Base-by-base conservation (phyloP, 192 early-diverging fungal species). In the Linderina pennispora region DNA sequence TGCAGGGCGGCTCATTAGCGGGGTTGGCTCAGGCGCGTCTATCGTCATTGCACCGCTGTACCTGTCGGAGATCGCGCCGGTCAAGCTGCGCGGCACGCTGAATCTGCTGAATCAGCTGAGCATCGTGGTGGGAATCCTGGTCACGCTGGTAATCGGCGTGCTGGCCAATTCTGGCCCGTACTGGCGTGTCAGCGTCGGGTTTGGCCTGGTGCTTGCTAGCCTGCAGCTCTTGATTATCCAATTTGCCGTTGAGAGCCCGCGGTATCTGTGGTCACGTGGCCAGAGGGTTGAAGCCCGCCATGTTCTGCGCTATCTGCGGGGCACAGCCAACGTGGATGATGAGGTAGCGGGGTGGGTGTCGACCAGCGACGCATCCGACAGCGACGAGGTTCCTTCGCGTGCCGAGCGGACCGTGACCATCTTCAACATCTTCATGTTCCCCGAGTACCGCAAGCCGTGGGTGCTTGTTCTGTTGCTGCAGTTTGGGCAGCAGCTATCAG, bases 401-500 rank as follows among this genome's bases (percentile, higher is more conserved):
- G n/a, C n/a, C n/a, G n/a, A n/a, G 11, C 5, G 38, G 21, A 14
- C 21, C 11, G 69, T 73, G 21, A 73, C 62, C 2, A 53, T 73
- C 8, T 62, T 61, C 52, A 63, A 71, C 52, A 58, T 76, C 4
- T 61, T 69, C 41, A 43, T 45, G n/a, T 52, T 51, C 22, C 33
- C 70, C 1, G 56, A 74, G 13, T 87, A 85, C 50, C 78, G 82
- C 40, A 74, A 69, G 26, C 81, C 83, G 1, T 77, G 88, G 26
- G 36, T 79, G 26, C 71, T 85, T n/a, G 75, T 88, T 7, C 39
- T 91, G 8, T 48, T 85, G 10, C 40, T 93, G 3, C 89, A 91
- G 48, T 57, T 91, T 33, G 74, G 80, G 4, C 91, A 93, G 60
- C 92, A 96, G 65, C 77, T 93, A 36, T 91, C 88, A n/a, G 92